These are phyloP conservation scores for Rhizoclosmatium sp. DNA, from an alignment of 192 early-diverging fungal genomes.

Conservation along the genomic window DNA sequence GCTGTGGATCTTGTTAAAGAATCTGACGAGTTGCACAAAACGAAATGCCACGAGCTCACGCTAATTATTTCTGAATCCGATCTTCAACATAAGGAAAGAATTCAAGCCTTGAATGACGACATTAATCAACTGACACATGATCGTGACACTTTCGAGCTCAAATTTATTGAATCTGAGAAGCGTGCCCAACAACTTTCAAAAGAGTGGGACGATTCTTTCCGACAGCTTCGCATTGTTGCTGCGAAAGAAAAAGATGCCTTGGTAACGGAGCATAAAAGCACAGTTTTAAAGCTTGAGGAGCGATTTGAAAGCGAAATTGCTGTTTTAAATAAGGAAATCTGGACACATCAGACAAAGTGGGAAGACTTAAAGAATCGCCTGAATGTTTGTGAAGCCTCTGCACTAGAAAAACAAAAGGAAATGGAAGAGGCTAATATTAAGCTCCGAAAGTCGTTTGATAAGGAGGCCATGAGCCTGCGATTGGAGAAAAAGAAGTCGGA, in stretches of 20 bases:
- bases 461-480: slow-evolving; percentile 5
- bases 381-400: not conserved
- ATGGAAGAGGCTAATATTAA: not conserved
- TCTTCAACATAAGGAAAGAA: not conserved
- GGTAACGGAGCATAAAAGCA: not conserved
- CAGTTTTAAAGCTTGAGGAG: slow-evolving; percentile 1
- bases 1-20: slow-evolving; percentile 12
- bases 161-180: slow-evolving; percentile 5
- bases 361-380: not conserved
- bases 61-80: slow-evolving; percentile 18
- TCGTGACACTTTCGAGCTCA: not conserved
- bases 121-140: not conserved
- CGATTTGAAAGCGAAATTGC: not conserved
- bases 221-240: not conserved
- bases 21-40: slow-evolving; percentile 9
- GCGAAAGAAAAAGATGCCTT: slow-evolving; percentile 16
- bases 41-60: slow-evolving; percentile 8
- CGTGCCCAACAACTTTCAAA: slow-evolving; percentile 3
- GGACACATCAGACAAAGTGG: not conserved
- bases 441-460: slow-evolving; percentile 1
- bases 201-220: slow-evolving; percentile 22
- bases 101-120: not conserved
- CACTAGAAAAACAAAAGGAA: not conserved
- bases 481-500: slow-evolving; percentile 25
- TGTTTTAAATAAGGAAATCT: not conserved